Conservation (phyloP, 2,329 filamentous ascomycete genomes). For the Neonectria faginata region DNA sequence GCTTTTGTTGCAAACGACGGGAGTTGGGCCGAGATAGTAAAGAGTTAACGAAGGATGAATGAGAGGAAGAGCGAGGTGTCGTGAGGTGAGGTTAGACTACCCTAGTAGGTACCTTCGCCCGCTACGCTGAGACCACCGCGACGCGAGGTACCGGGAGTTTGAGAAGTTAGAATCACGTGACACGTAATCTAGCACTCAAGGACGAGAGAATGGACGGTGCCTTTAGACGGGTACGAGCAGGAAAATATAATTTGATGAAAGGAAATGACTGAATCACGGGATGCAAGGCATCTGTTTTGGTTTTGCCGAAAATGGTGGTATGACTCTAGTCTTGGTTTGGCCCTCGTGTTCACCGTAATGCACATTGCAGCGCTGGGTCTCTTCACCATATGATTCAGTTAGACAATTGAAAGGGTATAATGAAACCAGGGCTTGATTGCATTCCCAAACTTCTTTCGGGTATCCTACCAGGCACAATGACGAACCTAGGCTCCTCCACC, state of each 20-base stretch:
- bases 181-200: neutral
- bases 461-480: neutral
- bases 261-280: neutral
- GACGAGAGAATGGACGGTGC: neutral
- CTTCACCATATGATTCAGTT: neutral
- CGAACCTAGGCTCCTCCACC: conserved; percentile 23
- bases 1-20: neutral
- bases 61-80: neutral
- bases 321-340: no score
- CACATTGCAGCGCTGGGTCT: neutral
- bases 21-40: neutral
- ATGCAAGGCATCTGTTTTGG: neutral
- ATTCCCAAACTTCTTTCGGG: neutral
- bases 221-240: neutral
- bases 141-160: neutral
- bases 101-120: neutral
- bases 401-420: neutral
- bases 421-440: neutral
- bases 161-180: neutral
- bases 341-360: neutral
- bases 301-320: neutral
- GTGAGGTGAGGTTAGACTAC: neutral
- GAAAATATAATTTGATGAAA: neutral
- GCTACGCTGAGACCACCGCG: neutral
- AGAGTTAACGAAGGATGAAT: neutral